phyloP scores from a whole-genome alignment of 805 yeast species.

The Zygoascus tannicola region DNA sequence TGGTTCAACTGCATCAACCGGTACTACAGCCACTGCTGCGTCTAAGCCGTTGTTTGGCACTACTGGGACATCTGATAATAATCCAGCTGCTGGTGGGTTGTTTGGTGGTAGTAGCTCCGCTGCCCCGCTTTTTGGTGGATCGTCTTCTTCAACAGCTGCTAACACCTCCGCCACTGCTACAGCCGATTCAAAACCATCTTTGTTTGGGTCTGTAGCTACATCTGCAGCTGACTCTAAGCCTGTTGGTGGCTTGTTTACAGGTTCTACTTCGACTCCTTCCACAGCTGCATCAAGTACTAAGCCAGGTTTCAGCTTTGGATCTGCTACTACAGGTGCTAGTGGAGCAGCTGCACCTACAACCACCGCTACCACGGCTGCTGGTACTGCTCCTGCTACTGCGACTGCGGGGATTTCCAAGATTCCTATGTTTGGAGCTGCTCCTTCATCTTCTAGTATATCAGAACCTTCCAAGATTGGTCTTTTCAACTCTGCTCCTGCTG shows the following conservation, averaged over 20 bases:
- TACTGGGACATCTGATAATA: constrained; percentile 6
- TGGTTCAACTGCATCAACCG: constrained; percentile 4
- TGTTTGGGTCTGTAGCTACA: constrained; percentile 9
- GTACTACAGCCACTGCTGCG: constrained; percentile 1
- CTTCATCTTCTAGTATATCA: too few relatives aligned
- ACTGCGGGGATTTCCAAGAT: too few relatives aligned
- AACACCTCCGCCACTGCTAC: constrained; percentile 4
- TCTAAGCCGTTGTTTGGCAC: neutral
- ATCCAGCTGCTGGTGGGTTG: constrained; percentile 9
- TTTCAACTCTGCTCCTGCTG: constrained; percentile 7
- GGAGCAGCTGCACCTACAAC: constrained; percentile 6
- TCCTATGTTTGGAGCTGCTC: too few relatives aligned
- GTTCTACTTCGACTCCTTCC: constrained; percentile 1
- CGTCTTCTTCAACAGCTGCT: constrained; percentile 12
- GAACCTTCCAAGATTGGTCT: too few relatives aligned
- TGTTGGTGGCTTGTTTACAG: neutral
- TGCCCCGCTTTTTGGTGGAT: constrained; percentile 10
- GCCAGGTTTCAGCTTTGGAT: neutral
- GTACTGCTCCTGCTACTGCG: constrained; percentile 1
- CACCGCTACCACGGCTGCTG: neutral
- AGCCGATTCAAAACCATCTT: constrained; percentile 9
- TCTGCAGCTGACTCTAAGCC: neutral
- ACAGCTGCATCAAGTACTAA: neutral
- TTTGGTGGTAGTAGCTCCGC: constrained; percentile 22
- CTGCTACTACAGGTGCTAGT: neutral